A percentile compares a stretch with the other conserved stretches of the same genome.
Evolutionary conservation across 129 eudicot species (phyloP).

Genomic region (Logfia minima): DNA sequence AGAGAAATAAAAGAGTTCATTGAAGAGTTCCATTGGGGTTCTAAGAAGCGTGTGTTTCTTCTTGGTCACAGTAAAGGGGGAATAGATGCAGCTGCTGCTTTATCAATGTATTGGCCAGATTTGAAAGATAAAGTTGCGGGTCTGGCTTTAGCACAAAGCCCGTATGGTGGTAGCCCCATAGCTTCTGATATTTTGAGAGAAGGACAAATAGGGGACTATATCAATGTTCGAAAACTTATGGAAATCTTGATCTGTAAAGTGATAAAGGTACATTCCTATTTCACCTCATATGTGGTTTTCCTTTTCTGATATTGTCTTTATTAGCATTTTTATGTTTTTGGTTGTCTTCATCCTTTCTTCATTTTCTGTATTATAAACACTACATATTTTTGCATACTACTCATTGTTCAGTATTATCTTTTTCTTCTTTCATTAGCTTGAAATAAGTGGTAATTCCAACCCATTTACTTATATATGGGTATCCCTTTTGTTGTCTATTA

Average conservation of each 20-base stretch:
- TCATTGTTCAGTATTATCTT: neutral
- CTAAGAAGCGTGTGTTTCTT: slow-evolving; percentile 78
- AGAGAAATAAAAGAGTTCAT: slow-evolving; percentile 83
- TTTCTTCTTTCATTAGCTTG: neutral
- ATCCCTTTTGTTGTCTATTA: neutral
- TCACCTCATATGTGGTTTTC: slow-evolving; percentile 24
- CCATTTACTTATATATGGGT: neutral
- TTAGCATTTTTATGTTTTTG: neutral
- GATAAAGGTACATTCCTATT: slow-evolving; percentile 60
- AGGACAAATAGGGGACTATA: slow-evolving; percentile 95
- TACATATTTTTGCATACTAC: neutral
- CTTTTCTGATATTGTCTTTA: neutral
- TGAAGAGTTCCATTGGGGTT: slow-evolving; percentile 95
- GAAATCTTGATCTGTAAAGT: slow-evolving; percentile 91
- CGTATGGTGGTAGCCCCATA: slow-evolving; percentile 96
- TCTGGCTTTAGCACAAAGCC: slow-evolving; percentile 86
- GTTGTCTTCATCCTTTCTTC: neutral
- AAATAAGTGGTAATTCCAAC: neutral
- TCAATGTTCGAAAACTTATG: slow-evolving; percentile 82
- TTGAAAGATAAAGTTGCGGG: slow-evolving; percentile 95
- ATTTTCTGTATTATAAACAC: neutral
- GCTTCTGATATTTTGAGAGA: slow-evolving; percentile 91
- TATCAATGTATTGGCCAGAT: slow-evolving; percentile 92
- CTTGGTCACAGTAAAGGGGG: slow-evolving; percentile 99
- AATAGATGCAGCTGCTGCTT: slow-evolving; percentile 87